These are phyloP conservation scores for Nephelium lappaceum DNA, from an alignment of 345 rosid genomes.

Conservation along the genomic window DNA sequence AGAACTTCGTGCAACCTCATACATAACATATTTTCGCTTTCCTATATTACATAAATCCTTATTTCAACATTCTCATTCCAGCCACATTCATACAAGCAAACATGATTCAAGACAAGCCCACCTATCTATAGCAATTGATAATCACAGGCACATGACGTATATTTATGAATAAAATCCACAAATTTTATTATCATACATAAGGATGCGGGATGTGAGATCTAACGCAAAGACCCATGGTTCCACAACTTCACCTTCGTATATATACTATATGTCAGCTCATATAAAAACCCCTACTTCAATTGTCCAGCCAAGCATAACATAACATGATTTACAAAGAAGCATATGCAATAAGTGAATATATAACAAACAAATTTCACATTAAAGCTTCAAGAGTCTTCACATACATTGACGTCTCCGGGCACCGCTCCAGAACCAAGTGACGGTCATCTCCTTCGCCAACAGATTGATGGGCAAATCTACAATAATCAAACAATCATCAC, in stretches of 20 bases:
- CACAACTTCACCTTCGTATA: background rate
- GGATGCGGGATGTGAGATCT: background rate
- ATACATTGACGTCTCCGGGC: conserved; percentile 67
- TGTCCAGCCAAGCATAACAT: background rate
- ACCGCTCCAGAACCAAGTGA: conserved; percentile 58
- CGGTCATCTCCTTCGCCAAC: conserved; percentile 67
- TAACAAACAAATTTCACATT: background rate
- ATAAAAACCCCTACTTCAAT: background rate
- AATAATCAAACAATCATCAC: conserved; percentile 13
- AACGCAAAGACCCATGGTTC: background rate
- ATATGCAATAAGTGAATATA: conserved; percentile 2
- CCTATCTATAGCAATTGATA: background rate
- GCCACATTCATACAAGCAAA: background rate
- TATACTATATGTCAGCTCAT: background rate
- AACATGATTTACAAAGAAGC: background rate
- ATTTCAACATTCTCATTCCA: background rate
- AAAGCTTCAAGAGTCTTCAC: conserved; percentile 20
- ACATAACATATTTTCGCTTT: too few species aligned
- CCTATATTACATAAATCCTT: background rate
- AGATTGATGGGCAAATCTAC: conserved; percentile 69
- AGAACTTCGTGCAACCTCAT: background rate
- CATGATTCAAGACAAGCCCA: background rate
- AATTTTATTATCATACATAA: background rate
- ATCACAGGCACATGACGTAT: background rate
- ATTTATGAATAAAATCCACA: background rate